Evolutionary conservation across 352 stramenopile genomes (phyloP), one percentile per base, ranked within the genome.

Genomic region (Phytophthora pistaciae): DNA sequence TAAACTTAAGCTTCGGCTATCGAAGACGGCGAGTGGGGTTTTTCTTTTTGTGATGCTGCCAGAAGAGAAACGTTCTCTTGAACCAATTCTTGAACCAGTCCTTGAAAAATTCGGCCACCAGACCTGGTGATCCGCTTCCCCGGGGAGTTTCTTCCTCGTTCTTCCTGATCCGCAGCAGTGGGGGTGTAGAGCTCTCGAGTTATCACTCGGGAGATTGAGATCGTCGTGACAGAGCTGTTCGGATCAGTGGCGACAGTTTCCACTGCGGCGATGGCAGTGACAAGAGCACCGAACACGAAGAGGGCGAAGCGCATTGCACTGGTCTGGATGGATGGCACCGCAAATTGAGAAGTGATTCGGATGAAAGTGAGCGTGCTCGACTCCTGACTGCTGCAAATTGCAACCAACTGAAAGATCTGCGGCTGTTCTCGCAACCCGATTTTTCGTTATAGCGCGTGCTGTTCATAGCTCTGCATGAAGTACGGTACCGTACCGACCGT

Each of bases 21-120:
- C 36, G 36, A 42, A 42, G 36, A 14, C 36, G 36, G 14, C 36
- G 36, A 16, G 36, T 42, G 5, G 36, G 18, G 14, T 42, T 11
- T 16, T 42, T 42, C 11, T 16, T 27, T 27, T 27, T 14, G 14
- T 5, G 36, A 42, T 16, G 36, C 36, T 42, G 11, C 36, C 36
- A 42, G 36, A 42, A 42, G 11, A 16, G 14, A 42, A 42, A 42
- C 5, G 36, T 42, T 14, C 14, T 42, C 33, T 42, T 42, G 36
- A 42, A 18, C 36, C 36, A 42, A 3, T 16, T 16, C 36, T 42
- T 42, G 36, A 48, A 48, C 40, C 40, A 48, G 13, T 48, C n/a
- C 40, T 48, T 48, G 40, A 48, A 48, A 48, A 48, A 48, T 48
- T 48, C 7, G 40, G 40, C 40, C 40, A 48, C 40, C 40, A 48